These are phyloP conservation scores for Cryptococcus jaspeensis DNA, from an alignment of 1,284 basidiomycete genomes.

Conservation along the genomic window DNA sequence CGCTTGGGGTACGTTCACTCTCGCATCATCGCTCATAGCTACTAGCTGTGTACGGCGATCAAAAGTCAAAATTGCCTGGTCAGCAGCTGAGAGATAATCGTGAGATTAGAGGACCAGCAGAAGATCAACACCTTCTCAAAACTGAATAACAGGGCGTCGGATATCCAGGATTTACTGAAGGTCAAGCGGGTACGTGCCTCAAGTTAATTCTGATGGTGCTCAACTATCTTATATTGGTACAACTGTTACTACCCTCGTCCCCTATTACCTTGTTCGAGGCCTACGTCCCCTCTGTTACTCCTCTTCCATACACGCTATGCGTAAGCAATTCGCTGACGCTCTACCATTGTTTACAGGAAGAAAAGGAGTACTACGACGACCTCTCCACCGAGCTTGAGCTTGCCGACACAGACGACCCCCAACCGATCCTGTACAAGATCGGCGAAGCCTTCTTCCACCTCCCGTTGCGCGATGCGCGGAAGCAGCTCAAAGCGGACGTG, in stretches of 20 bases:
- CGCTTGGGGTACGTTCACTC: slow-evolving; percentile 71
- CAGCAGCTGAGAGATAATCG: neutral
- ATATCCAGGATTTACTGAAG: slow-evolving; percentile 70
- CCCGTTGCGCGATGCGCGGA: slow-evolving; percentile 66
- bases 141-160: slow-evolving; percentile 73
- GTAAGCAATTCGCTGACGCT: neutral
- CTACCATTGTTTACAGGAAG: slow-evolving; percentile 60
- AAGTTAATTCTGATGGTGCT: too few species aligned
- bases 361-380: slow-evolving; percentile 91
- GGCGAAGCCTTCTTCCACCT: slow-evolving; percentile 88
- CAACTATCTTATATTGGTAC: neutral
- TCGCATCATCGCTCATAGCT: neutral
- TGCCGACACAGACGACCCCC: slow-evolving; percentile 77
- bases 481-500: slow-evolving; percentile 72
- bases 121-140: slow-evolving; percentile 91
- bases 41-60: too few species aligned
- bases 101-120: slow-evolving; percentile 82
- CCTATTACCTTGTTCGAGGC: neutral
- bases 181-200: slow-evolving; percentile 62
- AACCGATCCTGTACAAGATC: slow-evolving; percentile 80
- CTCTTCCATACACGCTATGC: too few species aligned
- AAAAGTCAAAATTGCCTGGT: neutral
- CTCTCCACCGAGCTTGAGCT: slow-evolving; percentile 84
- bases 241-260: neutral
- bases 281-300: neutral